Evolutionary conservation across 805 yeast genomes (phyloP), one percentile per base, ranked within the genome.

Genomic region (Candida berthetii): DNA sequence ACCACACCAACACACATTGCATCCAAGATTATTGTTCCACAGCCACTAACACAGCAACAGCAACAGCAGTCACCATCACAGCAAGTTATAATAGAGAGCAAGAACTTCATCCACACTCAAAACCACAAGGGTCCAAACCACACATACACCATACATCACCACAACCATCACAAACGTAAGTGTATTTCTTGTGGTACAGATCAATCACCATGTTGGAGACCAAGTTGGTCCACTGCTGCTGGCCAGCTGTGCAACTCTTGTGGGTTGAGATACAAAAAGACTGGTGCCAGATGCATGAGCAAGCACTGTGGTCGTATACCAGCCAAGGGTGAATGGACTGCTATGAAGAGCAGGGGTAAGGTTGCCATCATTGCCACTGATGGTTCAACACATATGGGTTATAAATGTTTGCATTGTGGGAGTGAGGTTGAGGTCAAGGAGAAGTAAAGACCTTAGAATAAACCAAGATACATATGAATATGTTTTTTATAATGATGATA

Each of bases 201-300:
- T 42, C 93, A 85, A 52, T 85, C 95, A 6, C 99, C 99, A 4
- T 91, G 99, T 63, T 91, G 99, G 99, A 77, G 99, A 58, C 99
- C 99, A 1, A 84, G 95, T 5, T 91, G 99, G 99, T 81, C 91
- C 3, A 71, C 80, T 22, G 70, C 80, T 49, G 88, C 85, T 47
- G 98, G 97, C n/a, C 98, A 90, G 66, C 72, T 91, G 50, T 91
- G 99, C 69, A 91, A 91, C 60, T 87, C 96, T 1, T 91, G 99
- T 65, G 99, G 99, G 1, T 69, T 91, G 53, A 72, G 99, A 49
- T 91, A 86, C 67, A 90, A 93, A 63, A 91, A 91, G 66, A 90
- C 97, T 0, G 85, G 87, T 22, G 95, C 96, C 3, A 75, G 97
- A 56, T 91, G 99, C 64, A 68, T 85, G 39, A 84, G 85, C 52